Conservation (phyloP, 768 basidiomycete species). For the Suillus subluteus region DNA sequence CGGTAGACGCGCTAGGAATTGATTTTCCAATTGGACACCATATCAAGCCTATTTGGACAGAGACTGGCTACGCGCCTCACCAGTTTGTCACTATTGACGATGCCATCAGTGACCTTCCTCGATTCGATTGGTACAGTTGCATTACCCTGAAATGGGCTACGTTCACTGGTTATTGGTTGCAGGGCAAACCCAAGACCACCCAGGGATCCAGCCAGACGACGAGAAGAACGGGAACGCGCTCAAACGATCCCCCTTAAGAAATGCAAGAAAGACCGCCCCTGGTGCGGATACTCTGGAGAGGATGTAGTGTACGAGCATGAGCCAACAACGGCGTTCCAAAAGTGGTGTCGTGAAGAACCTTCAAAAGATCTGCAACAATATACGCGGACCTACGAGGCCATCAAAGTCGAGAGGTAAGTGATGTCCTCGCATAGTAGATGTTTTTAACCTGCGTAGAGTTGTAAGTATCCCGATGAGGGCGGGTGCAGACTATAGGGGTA, state of each 20-base stretch:
- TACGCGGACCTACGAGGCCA: slow-evolving; percentile 54
- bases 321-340: slow-evolving; percentile 48
- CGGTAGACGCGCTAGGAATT: slow-evolving; percentile 50
- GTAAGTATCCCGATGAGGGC: slow-evolving; percentile 58
- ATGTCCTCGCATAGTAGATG: slow-evolving; percentile 8
- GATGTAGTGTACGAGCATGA: slow-evolving; percentile 36
- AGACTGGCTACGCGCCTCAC: slow-evolving; percentile 57
- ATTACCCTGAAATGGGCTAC: not conserved
- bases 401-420: slow-evolving; percentile 61
- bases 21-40: slow-evolving; percentile 45
- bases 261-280: slow-evolving; percentile 39
- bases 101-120: slow-evolving; percentile 73
- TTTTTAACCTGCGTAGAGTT: slow-evolving; percentile 43
- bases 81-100: slow-evolving; percentile 65
- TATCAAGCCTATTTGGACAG: slow-evolving; percentile 49
- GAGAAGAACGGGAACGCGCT: slow-evolving; percentile 24
- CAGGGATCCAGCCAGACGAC: slow-evolving; percentile 11
- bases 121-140: slow-evolving; percentile 68
- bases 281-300: slow-evolving; percentile 36
- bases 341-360: slow-evolving; percentile 44
- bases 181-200: slow-evolving; percentile 29
- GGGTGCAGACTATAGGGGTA: slow-evolving; percentile 70
- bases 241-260: slow-evolving; percentile 35
- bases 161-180: not conserved
- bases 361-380: slow-evolving; percentile 67